Percentiles rank a stretch among this genome's conserved stretches.
These are phyloP conservation scores for Plasmodium vivax DNA, from an alignment of 169 alveolate species.

Conservation along the genomic window DNA sequence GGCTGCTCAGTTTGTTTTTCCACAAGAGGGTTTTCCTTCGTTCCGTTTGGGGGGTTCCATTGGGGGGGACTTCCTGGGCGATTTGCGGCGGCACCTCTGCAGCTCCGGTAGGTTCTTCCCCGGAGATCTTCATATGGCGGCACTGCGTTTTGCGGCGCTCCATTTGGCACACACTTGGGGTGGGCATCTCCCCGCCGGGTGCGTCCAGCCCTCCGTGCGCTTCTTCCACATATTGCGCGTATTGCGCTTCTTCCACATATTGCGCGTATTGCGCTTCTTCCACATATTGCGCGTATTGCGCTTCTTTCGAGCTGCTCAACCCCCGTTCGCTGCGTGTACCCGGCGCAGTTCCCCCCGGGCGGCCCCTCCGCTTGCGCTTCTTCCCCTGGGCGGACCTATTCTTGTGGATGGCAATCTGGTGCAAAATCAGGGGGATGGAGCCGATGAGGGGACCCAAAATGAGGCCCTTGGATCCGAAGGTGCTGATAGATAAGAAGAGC, in stretches of 20 bases:
- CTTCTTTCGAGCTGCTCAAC: not conserved
- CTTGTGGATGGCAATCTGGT: constrained; percentile 36
- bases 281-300: not conserved
- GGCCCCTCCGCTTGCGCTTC: not conserved
- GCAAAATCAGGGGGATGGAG: constrained; percentile 59
- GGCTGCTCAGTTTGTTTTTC: constrained; percentile 40
- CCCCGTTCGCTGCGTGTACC: not conserved
- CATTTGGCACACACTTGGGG: not conserved
- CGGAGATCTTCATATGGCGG: not conserved
- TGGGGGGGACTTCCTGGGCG: not conserved
- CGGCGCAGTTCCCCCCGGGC: not conserved
- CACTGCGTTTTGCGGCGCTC: not conserved
- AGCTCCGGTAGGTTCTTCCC: not conserved
- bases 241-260: not conserved
- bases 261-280: not conserved
- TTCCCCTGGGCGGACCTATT: constrained; percentile 1
- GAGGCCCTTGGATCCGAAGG: constrained; percentile 79
- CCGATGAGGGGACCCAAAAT: constrained; percentile 74
- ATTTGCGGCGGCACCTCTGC: not conserved
- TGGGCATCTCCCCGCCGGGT: not conserved
- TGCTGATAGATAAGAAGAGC: constrained; percentile 74
- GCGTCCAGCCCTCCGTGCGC: not conserved
- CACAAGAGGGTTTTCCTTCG: not conserved
- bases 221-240: not conserved
- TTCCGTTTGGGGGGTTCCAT: not conserved